Percentiles rank a stretch among this genome's conserved stretches.
These are phyloP conservation scores for Gastroboletus turbinatus DNA, from an alignment of 1,284 basidiomycete species.

Conservation along the genomic window DNA sequence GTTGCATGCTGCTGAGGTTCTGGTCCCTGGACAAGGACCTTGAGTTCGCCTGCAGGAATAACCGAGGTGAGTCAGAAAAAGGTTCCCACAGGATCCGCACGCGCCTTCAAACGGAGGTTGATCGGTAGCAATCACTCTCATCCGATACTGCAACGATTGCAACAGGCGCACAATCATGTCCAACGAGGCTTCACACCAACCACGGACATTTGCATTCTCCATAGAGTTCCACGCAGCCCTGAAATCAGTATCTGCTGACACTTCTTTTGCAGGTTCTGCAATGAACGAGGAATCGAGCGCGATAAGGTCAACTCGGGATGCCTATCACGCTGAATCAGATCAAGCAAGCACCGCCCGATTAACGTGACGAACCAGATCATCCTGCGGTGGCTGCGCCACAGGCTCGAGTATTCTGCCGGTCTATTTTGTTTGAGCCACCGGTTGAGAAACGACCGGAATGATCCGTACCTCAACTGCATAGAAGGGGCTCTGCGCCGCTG, in stretches of 20 bases:
- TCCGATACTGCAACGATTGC: constrained; percentile 45
- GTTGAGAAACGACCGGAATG: not conserved
- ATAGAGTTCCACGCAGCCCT: constrained; percentile 54
- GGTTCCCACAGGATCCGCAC: constrained; percentile 12
- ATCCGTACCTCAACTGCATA: constrained; percentile 24
- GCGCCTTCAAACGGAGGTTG: constrained; percentile 59
- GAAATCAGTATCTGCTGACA: constrained; percentile 44
- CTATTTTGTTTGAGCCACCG: constrained; percentile 15
- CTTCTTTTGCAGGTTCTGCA: constrained; percentile 39
- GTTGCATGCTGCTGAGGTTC: constrained; percentile 34
- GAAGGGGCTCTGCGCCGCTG: constrained; percentile 31
- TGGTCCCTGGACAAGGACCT: constrained; percentile 47
- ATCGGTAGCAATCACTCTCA: constrained; percentile 54
- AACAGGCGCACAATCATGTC: constrained; percentile 52
- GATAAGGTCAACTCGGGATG: constrained; percentile 57
- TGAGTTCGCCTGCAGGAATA: constrained; percentile 56
- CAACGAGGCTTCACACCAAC: constrained; percentile 62
- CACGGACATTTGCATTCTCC: constrained; percentile 47
- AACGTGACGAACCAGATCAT: constrained; percentile 25
- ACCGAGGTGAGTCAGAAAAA: not conserved
- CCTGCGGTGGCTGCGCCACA: constrained; percentile 2
- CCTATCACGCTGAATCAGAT: constrained; percentile 31
- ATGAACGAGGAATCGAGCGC: constrained; percentile 67
- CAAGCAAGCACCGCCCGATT: not conserved
- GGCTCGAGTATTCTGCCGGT: not conserved